These are phyloP conservation scores for Polyporus arcularius DNA, from an alignment of 768 basidiomycete species.

Conservation along the genomic window DNA sequence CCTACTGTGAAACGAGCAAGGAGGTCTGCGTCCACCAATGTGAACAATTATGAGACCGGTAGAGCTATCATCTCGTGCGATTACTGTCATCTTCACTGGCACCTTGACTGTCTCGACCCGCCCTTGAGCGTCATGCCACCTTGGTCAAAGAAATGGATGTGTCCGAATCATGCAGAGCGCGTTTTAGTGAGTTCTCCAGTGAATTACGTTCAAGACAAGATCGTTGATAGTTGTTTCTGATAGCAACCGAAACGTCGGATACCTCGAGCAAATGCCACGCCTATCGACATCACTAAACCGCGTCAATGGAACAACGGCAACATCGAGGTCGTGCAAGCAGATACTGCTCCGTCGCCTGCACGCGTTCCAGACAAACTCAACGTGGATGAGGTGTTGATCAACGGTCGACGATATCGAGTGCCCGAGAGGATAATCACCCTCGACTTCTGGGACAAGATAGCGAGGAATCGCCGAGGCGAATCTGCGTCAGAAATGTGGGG, in stretches of 20 bases:
- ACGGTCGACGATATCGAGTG: conserved; percentile 87
- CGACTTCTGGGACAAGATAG: conserved; percentile 93
- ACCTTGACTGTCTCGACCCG: conserved; percentile 94
- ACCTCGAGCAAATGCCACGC: conserved; percentile 64
- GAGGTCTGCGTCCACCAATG: conserved; percentile 41
- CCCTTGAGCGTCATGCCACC: conserved; percentile 85
- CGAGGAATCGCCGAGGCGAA: conserved; percentile 37
- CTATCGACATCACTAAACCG: conserved; percentile 75
- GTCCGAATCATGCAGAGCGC: conserved; percentile 94
- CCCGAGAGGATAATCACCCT: conserved; percentile 90
- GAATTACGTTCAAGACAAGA: conserved; percentile 4
- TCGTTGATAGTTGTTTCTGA: conserved; percentile 14
- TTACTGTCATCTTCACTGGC: conserved; percentile 93
- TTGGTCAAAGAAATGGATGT: conserved; percentile 96
- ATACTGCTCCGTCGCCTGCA: conserved; percentile 42
- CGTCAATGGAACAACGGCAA: conserved; percentile 88
- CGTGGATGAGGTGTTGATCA: conserved; percentile 84
- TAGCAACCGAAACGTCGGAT: conserved; percentile 82
- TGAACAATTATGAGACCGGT: conserved; percentile 54
- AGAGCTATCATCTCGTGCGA: conserved; percentile 90
- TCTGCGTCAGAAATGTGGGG: conserved; percentile 44
- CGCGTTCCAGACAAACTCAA: conserved; percentile 45
- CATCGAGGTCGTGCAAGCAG: conserved; percentile 80
- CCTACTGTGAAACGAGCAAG: conserved; percentile 58
- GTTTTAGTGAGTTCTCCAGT: conserved; percentile 59